These are phyloP conservation scores for Leccinum fuscescens DNA, from an alignment of 1,284 basidiomycete genomes.

Conservation along the genomic window DNA sequence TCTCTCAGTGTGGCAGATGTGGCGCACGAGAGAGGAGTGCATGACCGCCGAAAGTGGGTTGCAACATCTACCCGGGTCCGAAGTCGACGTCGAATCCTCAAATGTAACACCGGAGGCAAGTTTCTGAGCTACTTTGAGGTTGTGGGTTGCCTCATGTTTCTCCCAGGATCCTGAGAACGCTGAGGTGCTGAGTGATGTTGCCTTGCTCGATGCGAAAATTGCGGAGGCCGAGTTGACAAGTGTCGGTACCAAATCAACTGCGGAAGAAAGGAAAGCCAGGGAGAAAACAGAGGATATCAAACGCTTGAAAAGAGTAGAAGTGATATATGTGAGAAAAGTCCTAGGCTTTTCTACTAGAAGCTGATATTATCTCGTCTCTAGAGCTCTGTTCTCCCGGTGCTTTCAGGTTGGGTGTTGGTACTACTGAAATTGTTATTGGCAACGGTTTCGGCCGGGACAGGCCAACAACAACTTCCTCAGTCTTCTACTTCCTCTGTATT, in stretches of 20 bases:
- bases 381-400: constrained; percentile 76
- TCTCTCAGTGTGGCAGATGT: constrained; percentile 89
- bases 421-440: constrained; percentile 86
- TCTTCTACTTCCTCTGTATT: constrained; percentile 63
- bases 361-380: constrained; percentile 29
- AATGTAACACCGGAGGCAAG: constrained; percentile 43
- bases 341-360: not conserved
- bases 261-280: constrained; percentile 62
- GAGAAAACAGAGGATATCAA: constrained; percentile 77
- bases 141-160: constrained; percentile 1
- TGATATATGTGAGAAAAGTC: constrained; percentile 74
- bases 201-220: constrained; percentile 68
- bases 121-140: constrained; percentile 8
- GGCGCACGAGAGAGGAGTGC: constrained; percentile 92
- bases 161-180: constrained; percentile 55
- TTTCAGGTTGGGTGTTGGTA: constrained; percentile 87
- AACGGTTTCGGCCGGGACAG: constrained; percentile 78
- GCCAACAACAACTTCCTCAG: constrained; percentile 51
- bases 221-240: constrained; percentile 63
- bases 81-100: constrained; percentile 50
- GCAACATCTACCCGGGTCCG: constrained; percentile 70
- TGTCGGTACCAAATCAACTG: constrained; percentile 48
- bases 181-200: constrained; percentile 67
- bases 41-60: constrained; percentile 92
- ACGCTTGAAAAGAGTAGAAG: constrained; percentile 83